A percentile compares a stretch with the other conserved stretches of the same genome.
Evolutionary conservation across 2,329 filamentous ascomycete genomes (phyloP).

Genomic region (Neopestalotiopsis clavispora): DNA sequence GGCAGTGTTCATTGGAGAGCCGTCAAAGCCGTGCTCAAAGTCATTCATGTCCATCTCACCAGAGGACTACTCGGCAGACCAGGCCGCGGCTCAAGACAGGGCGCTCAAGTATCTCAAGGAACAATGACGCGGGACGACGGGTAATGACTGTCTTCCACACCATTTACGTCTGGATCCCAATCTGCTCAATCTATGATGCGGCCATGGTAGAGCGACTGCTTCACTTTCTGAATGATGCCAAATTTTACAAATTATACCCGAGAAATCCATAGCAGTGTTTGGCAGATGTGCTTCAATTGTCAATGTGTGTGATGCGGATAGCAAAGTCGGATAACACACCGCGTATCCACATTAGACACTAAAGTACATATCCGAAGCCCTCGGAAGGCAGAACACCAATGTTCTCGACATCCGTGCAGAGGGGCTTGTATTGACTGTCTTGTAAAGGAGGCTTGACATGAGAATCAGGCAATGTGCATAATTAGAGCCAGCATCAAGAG

Average conservation of each 20-base stretch:
- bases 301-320: background rate
- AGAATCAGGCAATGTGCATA: too few species aligned
- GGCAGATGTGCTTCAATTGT: background rate
- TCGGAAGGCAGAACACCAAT: background rate
- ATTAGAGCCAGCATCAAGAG: too few species aligned
- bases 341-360: background rate
- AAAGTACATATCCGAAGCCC: background rate
- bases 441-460: too few species aligned
- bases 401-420: too few species aligned
- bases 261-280: background rate
- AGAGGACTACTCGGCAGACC: background rate
- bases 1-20: background rate
- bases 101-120: background rate
- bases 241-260: background rate
- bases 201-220: too few species aligned
- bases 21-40: background rate
- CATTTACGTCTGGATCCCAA: background rate
- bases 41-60: background rate
- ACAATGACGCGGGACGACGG: background rate
- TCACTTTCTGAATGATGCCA: background rate
- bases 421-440: too few species aligned
- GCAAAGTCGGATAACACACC: background rate
- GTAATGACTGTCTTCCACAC: background rate
- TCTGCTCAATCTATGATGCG: background rate
- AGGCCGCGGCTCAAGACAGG: background rate